Percentiles rank a stretch among this genome's conserved stretches.
Conservation (phyloP, 192 early-diverging fungal genomes). For the Coemansia sp. region DNA sequence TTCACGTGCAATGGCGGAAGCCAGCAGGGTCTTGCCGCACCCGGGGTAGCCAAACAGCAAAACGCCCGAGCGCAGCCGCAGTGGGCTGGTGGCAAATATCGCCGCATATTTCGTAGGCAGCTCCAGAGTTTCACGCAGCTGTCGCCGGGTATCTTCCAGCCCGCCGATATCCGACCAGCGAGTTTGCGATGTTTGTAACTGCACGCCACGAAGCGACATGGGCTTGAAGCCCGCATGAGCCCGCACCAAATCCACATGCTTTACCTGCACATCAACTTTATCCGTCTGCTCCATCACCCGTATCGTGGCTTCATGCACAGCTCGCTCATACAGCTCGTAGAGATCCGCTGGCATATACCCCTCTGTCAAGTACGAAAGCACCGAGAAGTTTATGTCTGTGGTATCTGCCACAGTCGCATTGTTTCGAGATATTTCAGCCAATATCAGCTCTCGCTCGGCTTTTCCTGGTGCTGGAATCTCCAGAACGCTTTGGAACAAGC, state of each 20-base stretch:
- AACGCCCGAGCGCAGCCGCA: conserved; percentile 88
- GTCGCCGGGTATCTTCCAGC: conserved; percentile 72
- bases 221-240: conserved; percentile 81
- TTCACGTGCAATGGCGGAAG: conserved; percentile 92
- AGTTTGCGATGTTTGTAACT: conserved; percentile 70
- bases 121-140: conserved; percentile 87
- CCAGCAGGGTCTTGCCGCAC: conserved; percentile 97
- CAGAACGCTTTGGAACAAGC: conserved; percentile 18
- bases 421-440: conserved; percentile 64
- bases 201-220: conserved; percentile 72
- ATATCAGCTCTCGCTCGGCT: conserved; percentile 58
- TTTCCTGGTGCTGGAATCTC: conserved; percentile 34
- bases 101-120: conserved; percentile 92
- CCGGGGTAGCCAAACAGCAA: conserved; percentile 95
- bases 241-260: conserved; percentile 65
- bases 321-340: conserved; percentile 70
- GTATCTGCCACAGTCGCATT: conserved; percentile 56
- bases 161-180: conserved; percentile 91
- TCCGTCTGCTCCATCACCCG: conserved; percentile 55
- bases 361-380: conserved; percentile 77
- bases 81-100: conserved; percentile 83
- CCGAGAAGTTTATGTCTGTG: conserved; percentile 64
- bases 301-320: conserved; percentile 76
- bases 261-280: conserved; percentile 42
- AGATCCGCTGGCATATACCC: conserved; percentile 85